A percentile compares a stretch with the other conserved stretches of the same genome.
Conservation (phyloP, 2,329 filamentous ascomycete genomes). For the Dactylonectria estremocensis region DNA sequence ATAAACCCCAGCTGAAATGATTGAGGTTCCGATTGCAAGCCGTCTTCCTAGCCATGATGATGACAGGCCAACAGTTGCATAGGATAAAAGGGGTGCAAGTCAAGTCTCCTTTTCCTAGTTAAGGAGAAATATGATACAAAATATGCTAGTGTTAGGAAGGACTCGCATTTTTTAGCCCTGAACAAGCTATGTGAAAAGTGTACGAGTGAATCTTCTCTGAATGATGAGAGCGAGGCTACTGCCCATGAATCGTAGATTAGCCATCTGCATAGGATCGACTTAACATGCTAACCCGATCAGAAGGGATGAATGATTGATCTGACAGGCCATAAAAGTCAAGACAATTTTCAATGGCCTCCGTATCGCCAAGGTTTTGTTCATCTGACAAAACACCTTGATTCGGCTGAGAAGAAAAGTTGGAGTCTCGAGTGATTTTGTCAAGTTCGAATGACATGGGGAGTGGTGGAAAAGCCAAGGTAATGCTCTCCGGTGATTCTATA, state of each 20-base stretch:
- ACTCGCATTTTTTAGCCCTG: too few relatives aligned
- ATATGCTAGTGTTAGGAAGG: too few relatives aligned
- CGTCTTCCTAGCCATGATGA: too few relatives aligned
- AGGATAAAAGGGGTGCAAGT: too few relatives aligned
- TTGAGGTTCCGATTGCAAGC: too few relatives aligned
- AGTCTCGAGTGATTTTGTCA: neutral
- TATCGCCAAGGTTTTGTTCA: neutral
- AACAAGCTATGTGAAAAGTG: too few relatives aligned
- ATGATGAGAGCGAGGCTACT: too few relatives aligned
- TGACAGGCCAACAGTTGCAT: too few relatives aligned
- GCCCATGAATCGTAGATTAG: neutral
- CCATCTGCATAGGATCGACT: constrained; percentile 1
- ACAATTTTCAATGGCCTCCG: neutral
- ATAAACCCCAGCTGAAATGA: too few relatives aligned
- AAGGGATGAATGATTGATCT: constrained; percentile 14
- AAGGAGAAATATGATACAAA: too few relatives aligned
- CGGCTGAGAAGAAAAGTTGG: neutral
- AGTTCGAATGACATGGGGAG: constrained; percentile 24
- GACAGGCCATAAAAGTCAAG: constrained; percentile 20
- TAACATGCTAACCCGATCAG: constrained; percentile 20
- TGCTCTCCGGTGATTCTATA: constrained; percentile 23
- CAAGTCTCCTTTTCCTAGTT: too few relatives aligned
- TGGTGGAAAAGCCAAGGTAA: constrained; percentile 24
- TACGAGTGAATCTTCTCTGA: too few relatives aligned
- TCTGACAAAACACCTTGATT: neutral